Percentiles rank a stretch among this genome's conserved stretches.
Conservation (phyloP, 1,284 basidiomycete species). For the Apiotrichum domesticum region DNA sequence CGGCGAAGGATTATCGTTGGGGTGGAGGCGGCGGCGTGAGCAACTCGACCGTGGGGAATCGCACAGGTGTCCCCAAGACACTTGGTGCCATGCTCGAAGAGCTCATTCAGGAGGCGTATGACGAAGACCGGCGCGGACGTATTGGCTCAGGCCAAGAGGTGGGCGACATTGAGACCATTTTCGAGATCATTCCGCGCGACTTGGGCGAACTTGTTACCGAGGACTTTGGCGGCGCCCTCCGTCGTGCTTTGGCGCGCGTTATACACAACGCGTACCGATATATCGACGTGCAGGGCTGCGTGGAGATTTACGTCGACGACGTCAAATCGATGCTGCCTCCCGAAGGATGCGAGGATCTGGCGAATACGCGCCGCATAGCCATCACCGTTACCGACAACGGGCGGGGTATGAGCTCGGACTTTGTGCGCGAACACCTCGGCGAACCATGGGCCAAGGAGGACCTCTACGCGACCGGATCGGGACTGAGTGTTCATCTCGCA, state of each 20-base stretch:
- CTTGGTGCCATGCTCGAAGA: constrained; percentile 40
- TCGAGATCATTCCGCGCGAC: constrained; percentile 38
- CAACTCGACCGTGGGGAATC: constrained; percentile 8
- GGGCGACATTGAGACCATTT: constrained; percentile 34
- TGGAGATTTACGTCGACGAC: constrained; percentile 40
- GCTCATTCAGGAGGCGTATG: constrained; percentile 31
- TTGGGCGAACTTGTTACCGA: constrained; percentile 37
- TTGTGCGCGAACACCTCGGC: constrained; percentile 31
- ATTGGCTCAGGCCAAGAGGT: constrained; percentile 24
- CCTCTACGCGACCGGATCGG: constrained; percentile 37
- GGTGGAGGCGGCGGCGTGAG: background rate
- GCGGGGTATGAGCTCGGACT: constrained; percentile 36
- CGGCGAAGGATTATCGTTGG: constrained; percentile 25
- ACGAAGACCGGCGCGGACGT: constrained; percentile 29
- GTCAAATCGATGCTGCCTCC: constrained; percentile 31
- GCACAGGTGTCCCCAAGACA: constrained; percentile 19
- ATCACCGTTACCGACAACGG: constrained; percentile 38
- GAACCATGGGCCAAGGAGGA: constrained; percentile 42
- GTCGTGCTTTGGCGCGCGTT: constrained; percentile 34
- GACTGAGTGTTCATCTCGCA: constrained; percentile 40
- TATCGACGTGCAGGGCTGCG: constrained; percentile 38
- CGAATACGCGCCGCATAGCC: constrained; percentile 23
- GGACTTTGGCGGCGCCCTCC: constrained; percentile 36
- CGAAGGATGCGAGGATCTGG: constrained; percentile 35
- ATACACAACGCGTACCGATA: constrained; percentile 44